Base-by-base conservation (phyloP, 2,329 filamentous ascomycete species). In the Neoascochyta sp. region DNA sequence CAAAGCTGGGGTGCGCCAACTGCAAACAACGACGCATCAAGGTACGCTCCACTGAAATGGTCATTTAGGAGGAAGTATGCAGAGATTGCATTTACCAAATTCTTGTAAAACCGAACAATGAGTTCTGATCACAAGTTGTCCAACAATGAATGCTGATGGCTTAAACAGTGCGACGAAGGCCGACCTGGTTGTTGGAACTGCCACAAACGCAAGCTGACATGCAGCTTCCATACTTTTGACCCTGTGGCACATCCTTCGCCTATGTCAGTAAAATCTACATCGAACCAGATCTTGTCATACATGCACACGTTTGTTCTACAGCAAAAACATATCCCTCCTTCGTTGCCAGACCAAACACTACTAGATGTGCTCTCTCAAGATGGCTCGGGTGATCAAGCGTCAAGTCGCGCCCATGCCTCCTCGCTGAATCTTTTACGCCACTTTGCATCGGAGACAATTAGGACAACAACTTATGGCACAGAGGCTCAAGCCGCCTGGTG, bases 391-490 rank as follows among this genome's bases (percentile, higher is more conserved):
- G 18, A 37, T 10, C 34, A 29, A n/a, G 33, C 42, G 6, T 37
- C 52, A 11, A 27, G 31, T 5, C 9, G 27, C 7, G 16, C 43
- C 6, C 42, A 29, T 10, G 26, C 41, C n/a, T 38, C 29, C 4
- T 41, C 45, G 14, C 29, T 34, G 14, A 22, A 36, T 4, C 39
- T 60, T 12, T 20, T 60, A 9, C 34, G 47, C 22, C 48, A 59
- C 22, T 60, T 55, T 22, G 36, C 37, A 2, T 27, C 9, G 6
- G 29, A 29, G 6, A 57, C 54, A 2, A 44, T 45, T 20, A 15
- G 32, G 2, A 51, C 53, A n/a, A 36, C 54, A 19, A 29, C 45
- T 2, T 39, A 32, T 12, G 40, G 43, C 18, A 22, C 13, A 9
- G 14, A 16, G 18, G 13, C 39, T 11, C 41, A 45, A 24, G 30